Evolutionary conservation across 495 filamentous ascomycete genomes (phyloP), one percentile per base, ranked within the genome.

Genomic region (Annulohypoxylon maeteangense): DNA sequence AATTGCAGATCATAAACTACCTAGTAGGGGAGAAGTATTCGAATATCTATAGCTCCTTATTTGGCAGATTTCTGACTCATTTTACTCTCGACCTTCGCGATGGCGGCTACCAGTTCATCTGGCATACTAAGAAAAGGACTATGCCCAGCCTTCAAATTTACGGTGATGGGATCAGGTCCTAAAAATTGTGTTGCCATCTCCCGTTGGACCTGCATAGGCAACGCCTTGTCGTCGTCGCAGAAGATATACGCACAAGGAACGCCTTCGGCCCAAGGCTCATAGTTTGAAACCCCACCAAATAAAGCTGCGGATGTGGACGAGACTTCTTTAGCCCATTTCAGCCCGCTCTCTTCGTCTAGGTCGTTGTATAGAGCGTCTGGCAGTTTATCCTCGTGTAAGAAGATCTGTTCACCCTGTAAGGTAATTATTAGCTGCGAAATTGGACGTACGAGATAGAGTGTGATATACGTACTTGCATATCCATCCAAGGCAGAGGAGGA

Each of bases 41-140:
- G 22, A 0, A 11, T 48, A 11, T 10, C 22, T 48, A 48, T 48
- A 44, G 8, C 6, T 18, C 40, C 40, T 7, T 18, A 44, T 18
- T 16, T 16, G 10, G 16, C 44, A 7, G 44, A 55, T 12, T 55
- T 55, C 31, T 55, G 51, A 10, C n/a, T 55, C 7, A 55, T 10
- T 34, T 18, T 34, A 8, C n/a, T 29, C 18, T 55, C 51, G 4
- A 55, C 16, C 7, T 55, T 12, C 5, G 51, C 31, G 7, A 55
- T 55, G 31, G 29, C 51, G 14, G 29, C n/a, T 7, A 55, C 51
- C 12, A 55, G 16, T 29, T 55, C 51, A 34, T 55, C 51, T 36
- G 51, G 51, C 14, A 55, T 29, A 55, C 51, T 55, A 3, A 55
- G 51, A 22, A 55, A 55, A 20, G 51, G 51, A 55, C 27, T 25